These are phyloP conservation scores for Cenchrus fungigraminus DNA, from an alignment of 176 grass and related monocot species.

Conservation along the genomic window DNA sequence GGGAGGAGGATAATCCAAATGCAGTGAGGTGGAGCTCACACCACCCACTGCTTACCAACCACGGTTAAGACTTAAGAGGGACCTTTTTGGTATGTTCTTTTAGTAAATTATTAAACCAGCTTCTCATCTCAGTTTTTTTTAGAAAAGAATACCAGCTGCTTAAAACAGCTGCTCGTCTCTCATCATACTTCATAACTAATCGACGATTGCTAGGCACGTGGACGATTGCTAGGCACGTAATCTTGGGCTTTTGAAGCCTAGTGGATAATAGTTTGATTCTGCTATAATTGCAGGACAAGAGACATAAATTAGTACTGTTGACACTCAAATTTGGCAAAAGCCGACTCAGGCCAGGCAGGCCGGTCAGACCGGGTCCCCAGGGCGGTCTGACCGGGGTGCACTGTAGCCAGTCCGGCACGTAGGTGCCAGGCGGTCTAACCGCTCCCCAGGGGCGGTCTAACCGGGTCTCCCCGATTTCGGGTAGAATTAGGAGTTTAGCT, in stretches of 20 bases:
- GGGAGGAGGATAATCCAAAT: slow-evolving; percentile 39
- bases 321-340: too few relatives aligned
- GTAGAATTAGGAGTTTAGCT: too few relatives aligned
- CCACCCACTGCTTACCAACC: slow-evolving; percentile 48
- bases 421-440: too few relatives aligned
- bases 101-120: neutral
- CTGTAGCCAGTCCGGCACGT: too few relatives aligned
- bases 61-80: slow-evolving; percentile 28
- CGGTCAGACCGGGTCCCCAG: too few relatives aligned
- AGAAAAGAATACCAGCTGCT: neutral
- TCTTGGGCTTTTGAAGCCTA: slow-evolving; percentile 29
- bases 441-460: too few relatives aligned
- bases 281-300: neutral
- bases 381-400: too few relatives aligned
- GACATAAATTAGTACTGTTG: neutral
- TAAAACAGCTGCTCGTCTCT: slow-evolving; percentile 9
- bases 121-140: neutral
- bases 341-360: too few relatives aligned
- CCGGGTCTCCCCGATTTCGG: too few relatives aligned
- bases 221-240: slow-evolving; percentile 41
- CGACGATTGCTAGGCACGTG: slow-evolving; percentile 37
- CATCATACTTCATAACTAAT: slow-evolving; percentile 27
- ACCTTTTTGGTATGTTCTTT: slow-evolving; percentile 27
- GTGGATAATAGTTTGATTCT: slow-evolving; percentile 34
- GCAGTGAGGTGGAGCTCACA: slow-evolving; percentile 25